phyloP scores from a whole-genome alignment of 2,329 filamentous ascomycete species.

The Ophiostoma quercus region DNA sequence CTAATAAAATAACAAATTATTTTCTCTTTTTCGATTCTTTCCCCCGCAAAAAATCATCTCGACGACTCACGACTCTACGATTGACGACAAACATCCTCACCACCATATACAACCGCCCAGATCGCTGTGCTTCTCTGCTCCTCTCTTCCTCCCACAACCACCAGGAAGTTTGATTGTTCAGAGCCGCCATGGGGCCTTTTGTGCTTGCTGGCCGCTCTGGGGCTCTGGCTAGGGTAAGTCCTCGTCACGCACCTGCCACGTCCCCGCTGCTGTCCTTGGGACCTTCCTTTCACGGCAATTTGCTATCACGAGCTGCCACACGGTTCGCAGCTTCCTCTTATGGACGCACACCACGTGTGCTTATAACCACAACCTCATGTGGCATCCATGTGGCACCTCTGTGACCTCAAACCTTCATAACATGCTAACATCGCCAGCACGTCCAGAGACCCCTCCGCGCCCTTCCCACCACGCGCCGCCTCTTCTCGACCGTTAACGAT shows the following conservation, averaged over 20 bases:
- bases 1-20: conserved; percentile 12
- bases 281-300: conserved; percentile 18
- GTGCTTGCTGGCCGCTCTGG: conserved; percentile 47
- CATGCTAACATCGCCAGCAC: conserved; percentile 30
- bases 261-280: conserved; percentile 14
- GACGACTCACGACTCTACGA: conserved; percentile 4
- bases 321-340: background rate
- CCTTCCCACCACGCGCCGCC: conserved; percentile 32
- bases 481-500: conserved; percentile 37
- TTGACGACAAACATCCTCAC: background rate
- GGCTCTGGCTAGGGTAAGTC: conserved; percentile 44
- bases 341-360: background rate
- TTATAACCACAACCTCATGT: background rate
- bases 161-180: conserved; percentile 18
- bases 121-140: background rate
- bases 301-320: conserved; percentile 8
- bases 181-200: conserved; percentile 45
- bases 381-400: background rate
- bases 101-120: background rate
- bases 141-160: conserved; percentile 4
- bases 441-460: conserved; percentile 34
- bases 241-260: background rate
- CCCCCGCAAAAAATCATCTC: conserved; percentile 20
- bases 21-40: conserved; percentile 15
- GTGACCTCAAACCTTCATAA: background rate